These are phyloP conservation scores for Tricholoma saponaceum DNA, from an alignment of 768 basidiomycete species.

Conservation along the genomic window DNA sequence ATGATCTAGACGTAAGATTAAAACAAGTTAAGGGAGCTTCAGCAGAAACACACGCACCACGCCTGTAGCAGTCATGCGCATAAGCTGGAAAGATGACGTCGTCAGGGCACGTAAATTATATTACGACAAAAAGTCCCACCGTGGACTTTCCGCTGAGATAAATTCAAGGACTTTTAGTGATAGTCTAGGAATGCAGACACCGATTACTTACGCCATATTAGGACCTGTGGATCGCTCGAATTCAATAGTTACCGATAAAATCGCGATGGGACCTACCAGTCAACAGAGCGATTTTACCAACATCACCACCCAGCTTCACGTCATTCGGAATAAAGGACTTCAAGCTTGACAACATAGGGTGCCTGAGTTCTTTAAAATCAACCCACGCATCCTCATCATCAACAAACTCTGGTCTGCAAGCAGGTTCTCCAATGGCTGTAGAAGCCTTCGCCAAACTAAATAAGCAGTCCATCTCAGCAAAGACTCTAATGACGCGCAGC, in stretches of 20 bases:
- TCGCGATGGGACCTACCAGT: conserved; percentile 56
- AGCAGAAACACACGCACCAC: conserved; percentile 48
- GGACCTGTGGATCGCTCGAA: conserved; percentile 46
- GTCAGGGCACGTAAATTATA: neutral
- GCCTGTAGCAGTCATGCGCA: conserved; percentile 96
- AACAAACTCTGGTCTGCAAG: conserved; percentile 87
- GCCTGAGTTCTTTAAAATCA: conserved; percentile 86
- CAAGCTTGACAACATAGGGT: conserved; percentile 69
- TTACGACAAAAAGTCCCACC: conserved; percentile 26
- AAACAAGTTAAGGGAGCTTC: neutral
- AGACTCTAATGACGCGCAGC: conserved; percentile 78
- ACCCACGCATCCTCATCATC: conserved; percentile 76
- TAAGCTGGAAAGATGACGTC: conserved; percentile 40
- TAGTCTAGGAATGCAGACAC: neutral
- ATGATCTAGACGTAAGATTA: conserved; percentile 51
- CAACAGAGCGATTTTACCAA: conserved; percentile 74
- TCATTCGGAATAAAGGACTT: conserved; percentile 92
- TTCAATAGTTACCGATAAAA: neutral
- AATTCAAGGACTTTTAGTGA: conserved; percentile 3
- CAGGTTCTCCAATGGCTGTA: conserved; percentile 84
- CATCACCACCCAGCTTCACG: conserved; percentile 76
- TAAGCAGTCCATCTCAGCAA: conserved; percentile 96
- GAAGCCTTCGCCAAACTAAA: conserved; percentile 90
- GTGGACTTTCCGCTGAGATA: conserved; percentile 70
- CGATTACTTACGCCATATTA: conserved; percentile 73